These are phyloP conservation scores for Vitis rotundifolia DNA, from an alignment of 164 flowering plant genomes.

Conservation along the genomic window DNA sequence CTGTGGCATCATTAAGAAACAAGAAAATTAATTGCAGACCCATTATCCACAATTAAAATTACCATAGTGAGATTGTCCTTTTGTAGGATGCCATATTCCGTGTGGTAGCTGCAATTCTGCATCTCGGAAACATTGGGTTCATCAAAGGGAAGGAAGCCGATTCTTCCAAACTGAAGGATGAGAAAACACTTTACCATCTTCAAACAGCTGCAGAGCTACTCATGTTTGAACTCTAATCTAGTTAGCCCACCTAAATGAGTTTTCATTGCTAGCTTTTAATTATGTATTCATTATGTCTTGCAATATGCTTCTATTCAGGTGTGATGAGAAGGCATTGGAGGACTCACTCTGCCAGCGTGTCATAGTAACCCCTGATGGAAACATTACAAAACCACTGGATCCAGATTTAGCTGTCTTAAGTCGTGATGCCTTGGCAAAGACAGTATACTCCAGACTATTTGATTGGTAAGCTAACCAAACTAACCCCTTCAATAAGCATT, in stretches of 20 bases:
- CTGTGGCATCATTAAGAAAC: neutral
- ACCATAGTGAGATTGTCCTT: slow-evolving; percentile 7
- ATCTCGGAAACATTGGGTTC: slow-evolving; percentile 77
- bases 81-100: slow-evolving; percentile 80
- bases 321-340: slow-evolving; percentile 62
- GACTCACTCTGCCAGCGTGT: slow-evolving; percentile 81
- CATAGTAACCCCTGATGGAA: slow-evolving; percentile 83
- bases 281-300: neutral
- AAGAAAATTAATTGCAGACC: neutral
- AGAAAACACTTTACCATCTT: slow-evolving; percentile 65
- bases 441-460: slow-evolving; percentile 75
- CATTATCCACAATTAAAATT: neutral
- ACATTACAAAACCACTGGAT: slow-evolving; percentile 71
- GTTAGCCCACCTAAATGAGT: neutral
- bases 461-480: slow-evolving; percentile 58
- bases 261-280: neutral
- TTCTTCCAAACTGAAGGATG: slow-evolving; percentile 73
- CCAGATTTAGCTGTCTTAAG: slow-evolving; percentile 63
- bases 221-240: slow-evolving; percentile 41
- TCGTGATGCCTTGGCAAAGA: slow-evolving; percentile 82
- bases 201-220: slow-evolving; percentile 76
- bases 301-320: slow-evolving; percentile 41
- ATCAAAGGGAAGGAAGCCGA: slow-evolving; percentile 71
- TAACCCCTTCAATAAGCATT: neutral
- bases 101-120: slow-evolving; percentile 83